Base-by-base conservation (phyloP, 2,329 filamentous ascomycete genomes). In the Pleoardoris graminearum region DNA sequence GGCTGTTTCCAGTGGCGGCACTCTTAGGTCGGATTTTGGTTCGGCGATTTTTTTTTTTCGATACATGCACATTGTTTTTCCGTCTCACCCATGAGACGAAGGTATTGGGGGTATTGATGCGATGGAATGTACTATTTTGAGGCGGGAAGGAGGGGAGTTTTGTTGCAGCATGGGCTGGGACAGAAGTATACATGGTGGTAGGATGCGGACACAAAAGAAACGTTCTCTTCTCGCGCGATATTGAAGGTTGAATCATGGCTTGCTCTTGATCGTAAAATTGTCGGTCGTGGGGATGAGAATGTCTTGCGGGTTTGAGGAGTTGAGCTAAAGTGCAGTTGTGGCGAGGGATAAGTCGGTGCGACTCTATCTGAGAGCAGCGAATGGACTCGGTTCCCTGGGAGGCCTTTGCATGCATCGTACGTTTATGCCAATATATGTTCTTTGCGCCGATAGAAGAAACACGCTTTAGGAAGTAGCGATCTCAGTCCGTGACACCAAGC, bases 21-120 rank as follows among this genome's bases (percentile, higher is more conserved):
- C 12, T 33, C 16, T n/a, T 42, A n/a, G 32, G 32, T 11, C 23
- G n/a, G n/a, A 25, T 21, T 60, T 65, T 54, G 63, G 62, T 61
- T 55, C 48, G 58, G 63, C 59, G 33, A 36, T n/a, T 65, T 60
- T 58, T 59, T 58, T 59, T 64, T 62, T 69, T 63, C 60, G 63
- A 72, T 70, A 72, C 67, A 70, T 67, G 65, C 63, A 72, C 63
- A 71, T 68, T 65, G 43, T 36, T 36, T 36, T n/a, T 36, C 21
- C n/a, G n/a, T 35, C 43, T 27, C 25, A 6, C 39, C 60, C 43
- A 25, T 10, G 36, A 11, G 7, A 35, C 7, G 30, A 36, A 16
- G 19, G 21, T 21, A 17, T 25, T 17, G 51, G 62, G 59, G 61
- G 56, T 59, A 59, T 58, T 53, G 53, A 56, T 52, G 51, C 35